A percentile compares a stretch with the other conserved stretches of the same genome.
phyloP scores from a whole-genome alignment of 768 basidiomycete genomes.

The Phlegmacium glaucopus region DNA sequence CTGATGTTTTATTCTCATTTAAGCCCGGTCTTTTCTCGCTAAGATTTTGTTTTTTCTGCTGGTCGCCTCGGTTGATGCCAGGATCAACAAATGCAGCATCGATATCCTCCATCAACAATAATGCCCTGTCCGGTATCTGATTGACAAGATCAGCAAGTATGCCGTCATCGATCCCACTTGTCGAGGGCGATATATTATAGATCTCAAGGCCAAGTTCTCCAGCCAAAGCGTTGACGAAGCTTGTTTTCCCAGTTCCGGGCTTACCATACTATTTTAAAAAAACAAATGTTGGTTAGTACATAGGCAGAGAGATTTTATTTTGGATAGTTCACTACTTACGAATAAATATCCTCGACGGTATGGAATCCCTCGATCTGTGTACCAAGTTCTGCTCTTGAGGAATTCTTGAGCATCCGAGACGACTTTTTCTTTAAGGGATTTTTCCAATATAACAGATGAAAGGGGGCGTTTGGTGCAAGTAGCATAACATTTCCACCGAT shows the following conservation, averaged over 20 bases:
- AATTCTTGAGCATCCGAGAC: conserved; percentile 72
- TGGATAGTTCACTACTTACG: conserved; percentile 16
- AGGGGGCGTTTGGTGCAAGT: conserved; percentile 63
- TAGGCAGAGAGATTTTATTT: neutral
- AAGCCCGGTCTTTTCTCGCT: neutral
- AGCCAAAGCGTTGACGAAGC: conserved; percentile 71
- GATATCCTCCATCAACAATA: conserved; percentile 78
- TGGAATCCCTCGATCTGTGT: conserved; percentile 72
- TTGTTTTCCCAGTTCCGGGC: conserved; percentile 78
- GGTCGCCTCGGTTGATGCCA: conserved; percentile 35
- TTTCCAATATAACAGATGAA: conserved; percentile 67
- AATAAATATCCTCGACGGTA: conserved; percentile 80
- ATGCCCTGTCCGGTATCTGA: conserved; percentile 62
- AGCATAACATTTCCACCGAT: conserved; percentile 49
- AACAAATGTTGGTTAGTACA: neutral
- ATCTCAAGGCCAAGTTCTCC: conserved; percentile 76
- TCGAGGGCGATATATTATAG: conserved; percentile 68
- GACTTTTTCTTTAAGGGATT: conserved; percentile 61
- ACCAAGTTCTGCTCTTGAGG: conserved; percentile 67
- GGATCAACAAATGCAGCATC: conserved; percentile 65
- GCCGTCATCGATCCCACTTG: conserved; percentile 59
- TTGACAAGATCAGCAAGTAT: conserved; percentile 55
- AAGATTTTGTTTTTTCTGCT: neutral
- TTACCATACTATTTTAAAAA: conserved; percentile 52
- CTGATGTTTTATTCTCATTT: neutral